Conservation (phyloP, 2,329 filamentous ascomycete species). For the Aureobasidium sp. region DNA sequence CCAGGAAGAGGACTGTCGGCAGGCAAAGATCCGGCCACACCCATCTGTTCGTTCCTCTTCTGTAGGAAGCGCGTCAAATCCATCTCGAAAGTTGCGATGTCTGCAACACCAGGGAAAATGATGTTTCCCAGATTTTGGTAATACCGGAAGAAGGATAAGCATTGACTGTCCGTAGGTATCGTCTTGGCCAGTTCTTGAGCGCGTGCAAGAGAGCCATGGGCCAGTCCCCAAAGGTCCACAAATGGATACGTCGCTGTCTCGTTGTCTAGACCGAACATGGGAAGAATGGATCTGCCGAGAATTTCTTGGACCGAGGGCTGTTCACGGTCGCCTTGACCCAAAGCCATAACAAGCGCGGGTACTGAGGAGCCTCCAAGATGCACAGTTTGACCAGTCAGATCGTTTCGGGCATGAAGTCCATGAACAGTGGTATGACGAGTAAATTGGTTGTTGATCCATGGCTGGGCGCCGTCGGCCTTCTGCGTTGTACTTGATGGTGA, state of each 20-base stretch:
- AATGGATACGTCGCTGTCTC: slow-evolving; percentile 58
- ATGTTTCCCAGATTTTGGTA: slow-evolving; percentile 51
- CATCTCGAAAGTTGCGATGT: slow-evolving; percentile 45
- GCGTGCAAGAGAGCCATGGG: slow-evolving; percentile 49
- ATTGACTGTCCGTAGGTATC: slow-evolving; percentile 49
- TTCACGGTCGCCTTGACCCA: slow-evolving; percentile 36
- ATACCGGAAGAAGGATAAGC: slow-evolving; percentile 47
- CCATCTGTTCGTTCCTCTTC: slow-evolving; percentile 37
- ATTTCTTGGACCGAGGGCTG: slow-evolving; percentile 48
- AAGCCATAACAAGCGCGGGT: slow-evolving; percentile 48
- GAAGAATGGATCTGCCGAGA: slow-evolving; percentile 52
- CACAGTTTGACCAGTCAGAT: slow-evolving; percentile 50
- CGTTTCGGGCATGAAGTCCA: slow-evolving; percentile 53
- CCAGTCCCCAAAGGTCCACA: slow-evolving; percentile 53
- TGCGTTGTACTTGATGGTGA: slow-evolving; percentile 11
- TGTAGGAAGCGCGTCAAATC: slow-evolving; percentile 46
- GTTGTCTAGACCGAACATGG: slow-evolving; percentile 55
- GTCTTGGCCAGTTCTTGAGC: slow-evolving; percentile 50
- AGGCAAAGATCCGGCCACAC: slow-evolving; percentile 1
- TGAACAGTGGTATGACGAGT: slow-evolving; percentile 37
- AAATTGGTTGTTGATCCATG: slow-evolving; percentile 10
- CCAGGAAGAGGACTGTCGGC: slow-evolving; percentile 26
- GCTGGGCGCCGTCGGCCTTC: not conserved
- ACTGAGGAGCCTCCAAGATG: slow-evolving; percentile 55
- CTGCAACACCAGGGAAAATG: slow-evolving; percentile 52